A percentile compares a stretch with the other conserved stretches of the same genome.
Evolutionary conservation across 1,139 yeast genomes (phyloP).

Genomic region (Taphrina flavorubra): DNA sequence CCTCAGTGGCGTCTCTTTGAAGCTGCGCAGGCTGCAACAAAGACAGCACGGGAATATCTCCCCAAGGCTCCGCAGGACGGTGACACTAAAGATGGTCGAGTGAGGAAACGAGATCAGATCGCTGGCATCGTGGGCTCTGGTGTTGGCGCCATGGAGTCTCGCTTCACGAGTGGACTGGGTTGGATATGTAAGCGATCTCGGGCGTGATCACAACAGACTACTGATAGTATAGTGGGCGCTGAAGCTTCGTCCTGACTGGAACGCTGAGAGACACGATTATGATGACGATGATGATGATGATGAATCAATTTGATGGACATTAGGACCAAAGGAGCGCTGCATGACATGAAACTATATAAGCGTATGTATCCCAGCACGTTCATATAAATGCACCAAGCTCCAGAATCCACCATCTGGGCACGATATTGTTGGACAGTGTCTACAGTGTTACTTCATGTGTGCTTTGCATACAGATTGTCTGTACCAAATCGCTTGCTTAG

Average conservation of each 20-base stretch:
- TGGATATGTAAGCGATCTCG: conserved; percentile 24
- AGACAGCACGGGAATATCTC: conserved; percentile 15
- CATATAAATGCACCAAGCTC: too few species aligned
- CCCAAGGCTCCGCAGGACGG: conserved; percentile 6
- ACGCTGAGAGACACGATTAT: too few species aligned
- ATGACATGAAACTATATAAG: too few species aligned
- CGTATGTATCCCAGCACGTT: too few species aligned
- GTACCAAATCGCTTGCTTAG: too few species aligned
- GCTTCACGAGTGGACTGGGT: conserved; percentile 35
- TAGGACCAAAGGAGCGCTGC: too few species aligned
- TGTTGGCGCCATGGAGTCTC: conserved; percentile 34
- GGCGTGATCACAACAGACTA: background rate
- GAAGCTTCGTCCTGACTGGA: background rate
- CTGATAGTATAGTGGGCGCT: conserved; percentile 4
- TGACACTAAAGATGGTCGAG: conserved; percentile 5
- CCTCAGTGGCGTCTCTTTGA: conserved; percentile 33
- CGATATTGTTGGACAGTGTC: too few species aligned
- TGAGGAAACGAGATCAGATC: conserved; percentile 34
- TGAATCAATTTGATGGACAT: too few species aligned
- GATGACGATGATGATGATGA: too few species aligned
- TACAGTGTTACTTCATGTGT: too few species aligned
- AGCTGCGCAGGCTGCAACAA: conserved; percentile 38
- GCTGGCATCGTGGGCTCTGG: conserved; percentile 38
- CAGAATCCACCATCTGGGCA: too few species aligned
- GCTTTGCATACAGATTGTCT: too few species aligned